Base-by-base conservation (phyloP, 768 basidiomycete genomes). In the Naematelia aurantialba region DNA sequence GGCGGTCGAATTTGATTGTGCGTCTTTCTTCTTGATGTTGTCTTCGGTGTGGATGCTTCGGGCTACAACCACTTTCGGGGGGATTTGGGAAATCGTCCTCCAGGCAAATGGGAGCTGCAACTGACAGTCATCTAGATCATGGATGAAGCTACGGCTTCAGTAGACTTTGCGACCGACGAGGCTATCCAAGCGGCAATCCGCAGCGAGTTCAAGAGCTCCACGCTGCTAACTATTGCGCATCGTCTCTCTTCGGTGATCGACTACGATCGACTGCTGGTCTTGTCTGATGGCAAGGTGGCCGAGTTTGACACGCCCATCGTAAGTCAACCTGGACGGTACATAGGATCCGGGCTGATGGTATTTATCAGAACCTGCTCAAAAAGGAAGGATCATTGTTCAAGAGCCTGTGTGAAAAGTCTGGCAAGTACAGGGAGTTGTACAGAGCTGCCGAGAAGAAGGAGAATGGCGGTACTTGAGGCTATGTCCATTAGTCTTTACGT, bases 141-240 rank as follows among this genome's bases (percentile, higher is more conserved):
- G 67, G 76, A 77, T 47, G 76, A 77, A 60, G 74, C 75, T 14
- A 76, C 72, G 2, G 70, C 75, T 21, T 69, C 66, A 8, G 71
- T 78, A 11, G 78, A 78, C 51, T 76, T 76, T 48, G 70, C 69
- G 3, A 78, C 78, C 1, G 77, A 78, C 50, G 67, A 70, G 39
- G 62, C 70, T 24, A 70, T 78, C 31, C 77, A 78, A 61, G 17
- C 56, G 30, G 71, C 76, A 31, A 77, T 78, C 51, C 65, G 75
- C 49, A 62, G 68, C n/a, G 72, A 72, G 27, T 76, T 78, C 58
- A 69, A 67, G 45, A 59, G 63, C n/a, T 68, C 71, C 2, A 75
- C 73, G 24, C 57, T 76, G 25, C 63, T 78, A 45, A 78, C 77
- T 2, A 76, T 78, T 46, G 76, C 73, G 2, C 74, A 73, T 54